A percentile compares a stretch with the other conserved stretches of the same genome.
Conservation (phyloP, 1,139 yeast species). For the Blastobotrys elegans region DNA sequence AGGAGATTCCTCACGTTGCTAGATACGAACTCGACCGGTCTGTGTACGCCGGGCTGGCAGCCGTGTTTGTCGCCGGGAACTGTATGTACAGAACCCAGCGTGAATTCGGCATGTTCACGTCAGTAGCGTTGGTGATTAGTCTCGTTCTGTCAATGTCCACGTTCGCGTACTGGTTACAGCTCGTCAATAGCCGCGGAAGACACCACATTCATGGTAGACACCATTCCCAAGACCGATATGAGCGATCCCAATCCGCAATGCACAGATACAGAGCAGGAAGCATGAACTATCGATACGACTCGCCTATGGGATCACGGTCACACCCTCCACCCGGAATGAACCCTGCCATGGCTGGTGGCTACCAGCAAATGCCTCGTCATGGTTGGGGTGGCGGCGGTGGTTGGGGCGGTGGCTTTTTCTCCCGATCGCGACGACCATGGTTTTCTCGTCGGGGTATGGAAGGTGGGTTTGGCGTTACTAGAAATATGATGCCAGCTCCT, state of each 20-base stretch:
- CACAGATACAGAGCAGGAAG: neutral
- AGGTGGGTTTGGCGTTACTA: neutral
- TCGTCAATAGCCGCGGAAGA: neutral
- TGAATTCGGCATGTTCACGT: constrained; percentile 2
- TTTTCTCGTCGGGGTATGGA: constrained; percentile 2
- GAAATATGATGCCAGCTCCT: constrained; percentile 4
- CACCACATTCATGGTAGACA: neutral
- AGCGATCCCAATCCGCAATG: neutral
- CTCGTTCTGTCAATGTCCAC: neutral
- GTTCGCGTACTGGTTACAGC: constrained; percentile 3
- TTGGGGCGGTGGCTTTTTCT: neutral
- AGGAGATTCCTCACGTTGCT: neutral
- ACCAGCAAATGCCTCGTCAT: neutral
- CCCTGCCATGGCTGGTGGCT: neutral
- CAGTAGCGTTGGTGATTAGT: constrained; percentile 1
- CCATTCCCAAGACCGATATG: neutral
- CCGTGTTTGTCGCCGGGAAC: constrained; percentile 10
- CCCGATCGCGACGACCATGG: neutral
- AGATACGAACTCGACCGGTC: neutral
- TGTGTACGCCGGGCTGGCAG: neutral
- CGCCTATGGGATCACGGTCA: neutral
- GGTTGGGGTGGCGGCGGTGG: neutral
- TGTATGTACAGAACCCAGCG: neutral
- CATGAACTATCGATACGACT: neutral
- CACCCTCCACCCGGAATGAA: neutral